A percentile compares a stretch with the other conserved stretches of the same genome.
Conservation (phyloP, 306 rosid species). For the Pyrus betulifolia region DNA sequence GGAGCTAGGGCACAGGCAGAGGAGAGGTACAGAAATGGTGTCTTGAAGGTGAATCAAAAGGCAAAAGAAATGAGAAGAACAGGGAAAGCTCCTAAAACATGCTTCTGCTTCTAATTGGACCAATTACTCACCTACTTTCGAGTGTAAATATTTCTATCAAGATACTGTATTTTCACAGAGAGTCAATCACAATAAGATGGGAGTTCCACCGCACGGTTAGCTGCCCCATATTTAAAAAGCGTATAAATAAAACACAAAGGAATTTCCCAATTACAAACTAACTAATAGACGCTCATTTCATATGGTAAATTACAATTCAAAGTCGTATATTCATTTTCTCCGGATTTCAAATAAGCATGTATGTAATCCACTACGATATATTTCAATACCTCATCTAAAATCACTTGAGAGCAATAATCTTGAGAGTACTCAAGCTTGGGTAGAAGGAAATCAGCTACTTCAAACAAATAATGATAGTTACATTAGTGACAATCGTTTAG, state of each 20-base stretch:
- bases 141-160: constrained; percentile 16
- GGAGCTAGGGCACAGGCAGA: constrained; percentile 54
- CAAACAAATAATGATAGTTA: neutral
- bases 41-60: constrained; percentile 40
- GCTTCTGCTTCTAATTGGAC: constrained; percentile 48
- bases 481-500: neutral
- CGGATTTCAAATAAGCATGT: neutral
- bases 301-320: neutral
- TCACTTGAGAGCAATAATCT: constrained; percentile 1
- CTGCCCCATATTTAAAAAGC: neutral
- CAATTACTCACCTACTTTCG: neutral
- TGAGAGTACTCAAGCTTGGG: constrained; percentile 4
- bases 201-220: neutral
- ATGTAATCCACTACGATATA: constrained; percentile 3
- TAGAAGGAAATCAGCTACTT: constrained; percentile 14
- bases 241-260: neutral
- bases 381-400: neutral
- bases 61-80: constrained; percentile 48
- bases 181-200: constrained; percentile 3
- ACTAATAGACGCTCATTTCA: neutral
- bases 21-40: constrained; percentile 28
- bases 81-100: constrained; percentile 42
- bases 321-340: neutral
- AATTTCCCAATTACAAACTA: neutral
- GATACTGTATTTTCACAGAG: constrained; percentile 5